Conservation (phyloP, 1,139 yeast species). For the Suhomyces guaymorum region DNA sequence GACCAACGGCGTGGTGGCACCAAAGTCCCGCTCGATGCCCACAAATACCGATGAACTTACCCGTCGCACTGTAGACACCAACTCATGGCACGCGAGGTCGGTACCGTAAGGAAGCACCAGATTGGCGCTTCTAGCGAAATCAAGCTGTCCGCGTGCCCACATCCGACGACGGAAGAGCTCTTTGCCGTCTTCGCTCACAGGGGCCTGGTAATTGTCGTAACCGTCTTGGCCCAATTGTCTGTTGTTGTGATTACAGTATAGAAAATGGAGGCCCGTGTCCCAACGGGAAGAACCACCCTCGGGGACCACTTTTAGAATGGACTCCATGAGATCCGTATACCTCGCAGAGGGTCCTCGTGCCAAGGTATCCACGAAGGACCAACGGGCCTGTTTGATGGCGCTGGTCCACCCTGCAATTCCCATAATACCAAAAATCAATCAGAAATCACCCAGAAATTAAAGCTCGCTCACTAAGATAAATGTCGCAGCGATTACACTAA, state of each 20-base stretch:
- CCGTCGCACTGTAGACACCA: slow-evolving; percentile 34
- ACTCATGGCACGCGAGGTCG: slow-evolving; percentile 44
- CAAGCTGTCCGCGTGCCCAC: slow-evolving; percentile 78
- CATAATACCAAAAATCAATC: too few species aligned
- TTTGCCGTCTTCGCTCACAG: slow-evolving; percentile 31
- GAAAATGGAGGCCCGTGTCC: slow-evolving; percentile 63
- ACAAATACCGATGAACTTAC: slow-evolving; percentile 45
- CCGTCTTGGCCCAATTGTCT: slow-evolving; percentile 65
- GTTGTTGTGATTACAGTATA: slow-evolving; percentile 59
- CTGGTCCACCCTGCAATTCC: slow-evolving; percentile 23
- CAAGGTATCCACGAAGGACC: slow-evolving; percentile 22
- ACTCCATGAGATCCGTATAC: slow-evolving; percentile 20
- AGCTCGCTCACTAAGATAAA: too few species aligned
- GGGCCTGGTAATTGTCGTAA: slow-evolving; percentile 80
- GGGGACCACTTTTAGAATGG: slow-evolving; percentile 16
- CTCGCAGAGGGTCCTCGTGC: slow-evolving; percentile 21
- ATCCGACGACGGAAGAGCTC: slow-evolving; percentile 57
- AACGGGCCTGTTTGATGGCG: slow-evolving; percentile 17
- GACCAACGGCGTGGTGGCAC: background rate
- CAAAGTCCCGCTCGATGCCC: slow-evolving; percentile 42
- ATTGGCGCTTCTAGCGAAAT: slow-evolving; percentile 31
- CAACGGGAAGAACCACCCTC: slow-evolving; percentile 14
- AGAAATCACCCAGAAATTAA: too few species aligned
- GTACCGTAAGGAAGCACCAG: slow-evolving; percentile 1
- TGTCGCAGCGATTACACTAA: too few species aligned